Base-by-base conservation (phyloP, 495 filamentous ascomycete genomes). In the Hapsidospora chrysogenum region DNA sequence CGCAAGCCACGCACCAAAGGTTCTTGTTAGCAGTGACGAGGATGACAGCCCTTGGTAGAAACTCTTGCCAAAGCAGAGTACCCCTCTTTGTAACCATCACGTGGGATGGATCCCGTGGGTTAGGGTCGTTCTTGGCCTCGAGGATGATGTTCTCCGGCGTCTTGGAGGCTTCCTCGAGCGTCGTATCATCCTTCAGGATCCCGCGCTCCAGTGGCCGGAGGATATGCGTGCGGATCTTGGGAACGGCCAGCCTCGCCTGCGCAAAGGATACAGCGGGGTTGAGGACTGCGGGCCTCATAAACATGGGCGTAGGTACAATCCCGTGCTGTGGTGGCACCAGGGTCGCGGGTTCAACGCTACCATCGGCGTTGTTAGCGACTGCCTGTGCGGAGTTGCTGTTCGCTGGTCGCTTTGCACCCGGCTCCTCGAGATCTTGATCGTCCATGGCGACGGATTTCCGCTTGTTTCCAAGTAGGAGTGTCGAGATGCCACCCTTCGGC, bases 41-140 rank as follows among this genome's bases (percentile, higher is more conserved):
- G 9, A 96, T 66, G 9, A 87, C 80, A 19, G 77, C 72, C 26
- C 74, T 70, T 0, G 86, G 86, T 13, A 99, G 62, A 46, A 79
- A 99, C 41, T 96, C 92, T 44, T 92, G 80, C 86, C 92, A 99
- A 3, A 95, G 54, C 2, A 74, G 63, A 31, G 80, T 76, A n/a
- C 85, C 83, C n/a, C 78, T 72, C 41, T 80, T 83, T 11, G 75
- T 78, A 18, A 86, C 71, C 1, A 74, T 81, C 20, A 99, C 72
- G 9, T 78, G 74, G 9, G 83, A 76, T 3, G 89, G 89, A 31
- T 96, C 85, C 28, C 75, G 68, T 39, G 80, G 68, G 6, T 63
- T 60, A 2, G 67, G 63, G 61, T 58, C 54, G 35, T 66, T 66
- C 31, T 49, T 54, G n/a, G 63, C 63, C 40, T 66, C 63, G n/a